phyloP scores from a whole-genome alignment of 805 yeast genomes.

The Teunomyces cretensis region DNA sequence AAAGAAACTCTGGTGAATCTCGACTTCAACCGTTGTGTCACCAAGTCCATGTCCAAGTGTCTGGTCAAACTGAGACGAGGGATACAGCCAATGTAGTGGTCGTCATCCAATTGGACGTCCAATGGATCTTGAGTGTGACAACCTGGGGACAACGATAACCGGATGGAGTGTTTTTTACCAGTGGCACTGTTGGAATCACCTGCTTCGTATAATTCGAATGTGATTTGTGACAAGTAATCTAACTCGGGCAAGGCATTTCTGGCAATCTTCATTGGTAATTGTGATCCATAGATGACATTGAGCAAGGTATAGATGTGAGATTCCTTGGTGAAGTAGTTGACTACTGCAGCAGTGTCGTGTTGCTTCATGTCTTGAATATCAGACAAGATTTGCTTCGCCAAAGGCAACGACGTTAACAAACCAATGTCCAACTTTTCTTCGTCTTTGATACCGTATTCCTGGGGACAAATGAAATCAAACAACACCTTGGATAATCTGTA shows the following conservation, averaged over 20 bases:
- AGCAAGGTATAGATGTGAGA: slow-evolving; percentile 92
- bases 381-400: slow-evolving; percentile 79
- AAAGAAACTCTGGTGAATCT: slow-evolving; percentile 83
- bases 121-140: slow-evolving; percentile 97
- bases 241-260: slow-evolving; percentile 95
- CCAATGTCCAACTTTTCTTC: slow-evolving; percentile 96
- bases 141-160: slow-evolving; percentile 94
- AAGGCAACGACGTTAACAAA: slow-evolving; percentile 85
- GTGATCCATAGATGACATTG: slow-evolving; percentile 88
- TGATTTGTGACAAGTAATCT: slow-evolving; percentile 92
- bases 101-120: slow-evolving; percentile 93
- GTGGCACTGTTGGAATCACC: slow-evolving; percentile 60
- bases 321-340: slow-evolving; percentile 93
- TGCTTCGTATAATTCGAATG: slow-evolving; percentile 87
- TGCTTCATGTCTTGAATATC: slow-evolving; percentile 81
- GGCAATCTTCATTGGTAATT: slow-evolving; percentile 91
- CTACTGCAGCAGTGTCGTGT: slow-evolving; percentile 78
- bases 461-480: slow-evolving; percentile 97
- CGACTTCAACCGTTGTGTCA: slow-evolving; percentile 74
- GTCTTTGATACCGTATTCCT: slow-evolving; percentile 96
- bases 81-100: slow-evolving; percentile 95
- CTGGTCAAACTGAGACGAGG: slow-evolving; percentile 88
- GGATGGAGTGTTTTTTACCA: slow-evolving; percentile 81
- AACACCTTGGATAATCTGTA: slow-evolving; percentile 88
- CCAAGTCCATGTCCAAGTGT: slow-evolving; percentile 89